phyloP scores from a whole-genome alignment of 805 yeast genomes.

The Yamadazyma takamatsuzukensis region DNA sequence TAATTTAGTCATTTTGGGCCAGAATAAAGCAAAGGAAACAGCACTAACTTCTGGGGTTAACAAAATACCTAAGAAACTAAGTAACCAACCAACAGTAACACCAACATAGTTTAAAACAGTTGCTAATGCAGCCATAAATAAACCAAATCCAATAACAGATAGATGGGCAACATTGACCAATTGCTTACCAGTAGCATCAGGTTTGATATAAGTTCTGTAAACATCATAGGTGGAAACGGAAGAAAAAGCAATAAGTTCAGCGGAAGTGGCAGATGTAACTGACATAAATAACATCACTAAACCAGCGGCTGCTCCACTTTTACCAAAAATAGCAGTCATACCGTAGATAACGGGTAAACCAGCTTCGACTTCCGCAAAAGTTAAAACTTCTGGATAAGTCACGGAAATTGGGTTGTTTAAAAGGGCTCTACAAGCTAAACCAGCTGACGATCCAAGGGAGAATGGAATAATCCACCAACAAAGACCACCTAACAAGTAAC shows the following conservation, averaged over 20 bases:
- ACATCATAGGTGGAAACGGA: constrained; percentile 27
- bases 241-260: constrained; percentile 39
- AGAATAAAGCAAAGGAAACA: constrained; percentile 19
- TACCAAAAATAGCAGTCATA: constrained; percentile 21
- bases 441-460: constrained; percentile 25
- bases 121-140: constrained; percentile 18
- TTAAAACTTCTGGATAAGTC: constrained; percentile 15
- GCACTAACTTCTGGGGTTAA: constrained; percentile 26
- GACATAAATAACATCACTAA: constrained; percentile 35
- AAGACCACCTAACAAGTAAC: constrained; percentile 21
- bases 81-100: constrained; percentile 34
- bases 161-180: constrained; percentile 20
- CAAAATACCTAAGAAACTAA: constrained; percentile 27
- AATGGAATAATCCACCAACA: constrained; percentile 26
- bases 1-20: constrained; percentile 29
- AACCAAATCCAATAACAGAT: constrained; percentile 19
- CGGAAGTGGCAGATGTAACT: constrained; percentile 40
- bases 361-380: constrained; percentile 15
- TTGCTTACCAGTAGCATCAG: constrained; percentile 19
- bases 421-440: constrained; percentile 37
- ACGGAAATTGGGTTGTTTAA: constrained; percentile 12
- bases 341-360: constrained; percentile 21
- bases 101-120: constrained; percentile 12
- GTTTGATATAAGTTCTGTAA: constrained; percentile 22
- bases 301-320: constrained; percentile 23